Conservation (phyloP, 2,329 filamentous ascomycete species). For the Aspergillus ochraceoroseus region DNA sequence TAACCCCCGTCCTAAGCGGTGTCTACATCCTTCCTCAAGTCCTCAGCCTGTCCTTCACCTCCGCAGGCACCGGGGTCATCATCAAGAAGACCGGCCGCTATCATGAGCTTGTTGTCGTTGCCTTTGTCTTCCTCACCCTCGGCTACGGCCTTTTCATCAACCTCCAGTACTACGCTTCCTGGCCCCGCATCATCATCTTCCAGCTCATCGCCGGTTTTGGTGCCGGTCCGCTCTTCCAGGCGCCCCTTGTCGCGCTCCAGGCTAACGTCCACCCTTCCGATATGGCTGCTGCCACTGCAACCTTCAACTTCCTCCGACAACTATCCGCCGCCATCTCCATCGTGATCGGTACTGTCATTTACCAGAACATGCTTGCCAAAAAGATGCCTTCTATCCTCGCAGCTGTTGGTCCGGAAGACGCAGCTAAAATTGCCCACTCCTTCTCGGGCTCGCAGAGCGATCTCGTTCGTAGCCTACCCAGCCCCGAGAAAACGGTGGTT, state of each 20-base stretch:
- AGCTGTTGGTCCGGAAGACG: constrained; percentile 30
- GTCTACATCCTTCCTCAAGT: constrained; percentile 70
- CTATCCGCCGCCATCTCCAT: constrained; percentile 55
- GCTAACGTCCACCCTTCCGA: constrained; percentile 56
- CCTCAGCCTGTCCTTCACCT: constrained; percentile 60
- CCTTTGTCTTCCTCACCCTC: constrained; percentile 56
- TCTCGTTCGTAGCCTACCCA: constrained; percentile 33
- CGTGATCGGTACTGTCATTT: constrained; percentile 54
- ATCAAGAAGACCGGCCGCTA: constrained; percentile 70
- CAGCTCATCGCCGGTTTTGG: constrained; percentile 59
- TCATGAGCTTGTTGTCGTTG: constrained; percentile 55
- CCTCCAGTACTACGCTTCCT: constrained; percentile 50
- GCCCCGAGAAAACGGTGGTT: constrained; percentile 36
- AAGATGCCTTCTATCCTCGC: constrained; percentile 28
- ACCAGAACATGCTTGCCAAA: constrained; percentile 37
- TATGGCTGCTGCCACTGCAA: constrained; percentile 59
- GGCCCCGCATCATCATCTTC: constrained; percentile 49
- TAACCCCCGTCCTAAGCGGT: constrained; percentile 64
- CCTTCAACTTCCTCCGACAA: constrained; percentile 57
- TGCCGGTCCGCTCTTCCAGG: constrained; percentile 59
- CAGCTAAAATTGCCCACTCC: constrained; percentile 25
- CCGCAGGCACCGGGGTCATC: constrained; percentile 59
- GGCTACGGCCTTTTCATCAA: constrained; percentile 64
- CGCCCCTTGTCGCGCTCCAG: constrained; percentile 61
- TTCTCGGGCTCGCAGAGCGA: constrained; percentile 36